Evolutionary conservation across 2,329 filamentous ascomycete genomes (phyloP).

Genomic region (Fusarium floridanum): DNA sequence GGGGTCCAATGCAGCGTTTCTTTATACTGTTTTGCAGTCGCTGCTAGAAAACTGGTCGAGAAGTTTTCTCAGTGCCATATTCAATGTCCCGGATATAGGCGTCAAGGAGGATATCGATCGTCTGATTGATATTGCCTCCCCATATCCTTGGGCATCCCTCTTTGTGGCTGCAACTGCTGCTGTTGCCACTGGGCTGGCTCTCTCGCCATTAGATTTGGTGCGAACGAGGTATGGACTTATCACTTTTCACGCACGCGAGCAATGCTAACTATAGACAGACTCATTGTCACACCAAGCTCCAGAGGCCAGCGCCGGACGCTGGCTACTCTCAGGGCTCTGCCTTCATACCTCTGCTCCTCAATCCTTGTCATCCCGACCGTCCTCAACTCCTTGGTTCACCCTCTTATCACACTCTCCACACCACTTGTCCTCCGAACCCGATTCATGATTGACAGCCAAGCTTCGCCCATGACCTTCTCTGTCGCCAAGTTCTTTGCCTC

Average conservation of each 20-base stretch:
- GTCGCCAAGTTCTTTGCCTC: constrained; percentile 85
- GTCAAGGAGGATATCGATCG: constrained; percentile 83
- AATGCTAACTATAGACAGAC: constrained; percentile 59
- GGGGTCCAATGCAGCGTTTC: constrained; percentile 89
- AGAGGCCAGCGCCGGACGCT: constrained; percentile 82
- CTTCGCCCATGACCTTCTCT: constrained; percentile 85
- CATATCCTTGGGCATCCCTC: constrained; percentile 85
- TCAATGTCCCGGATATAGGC: constrained; percentile 89
- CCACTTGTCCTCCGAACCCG: constrained; percentile 89
- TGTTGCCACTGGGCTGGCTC: constrained; percentile 80
- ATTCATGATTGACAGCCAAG: constrained; percentile 83
- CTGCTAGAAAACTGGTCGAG: constrained; percentile 93
- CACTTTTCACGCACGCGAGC: neutral
- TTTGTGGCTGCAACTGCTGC: constrained; percentile 76
- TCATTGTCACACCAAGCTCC: constrained; percentile 87
- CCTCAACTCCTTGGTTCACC: constrained; percentile 86
- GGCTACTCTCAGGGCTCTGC: constrained; percentile 80
- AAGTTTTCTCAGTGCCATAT: constrained; percentile 88
- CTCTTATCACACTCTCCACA: constrained; percentile 83
- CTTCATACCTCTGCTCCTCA: constrained; percentile 79
- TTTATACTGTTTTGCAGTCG: constrained; percentile 88
- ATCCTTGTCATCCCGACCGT: constrained; percentile 85
- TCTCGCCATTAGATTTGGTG: constrained; percentile 90
- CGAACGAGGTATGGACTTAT: constrained; percentile 71
- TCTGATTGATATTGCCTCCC: constrained; percentile 77